Evolutionary conservation across 306 rosid genomes (phyloP).

Genomic region (Bauhinia variegata): DNA sequence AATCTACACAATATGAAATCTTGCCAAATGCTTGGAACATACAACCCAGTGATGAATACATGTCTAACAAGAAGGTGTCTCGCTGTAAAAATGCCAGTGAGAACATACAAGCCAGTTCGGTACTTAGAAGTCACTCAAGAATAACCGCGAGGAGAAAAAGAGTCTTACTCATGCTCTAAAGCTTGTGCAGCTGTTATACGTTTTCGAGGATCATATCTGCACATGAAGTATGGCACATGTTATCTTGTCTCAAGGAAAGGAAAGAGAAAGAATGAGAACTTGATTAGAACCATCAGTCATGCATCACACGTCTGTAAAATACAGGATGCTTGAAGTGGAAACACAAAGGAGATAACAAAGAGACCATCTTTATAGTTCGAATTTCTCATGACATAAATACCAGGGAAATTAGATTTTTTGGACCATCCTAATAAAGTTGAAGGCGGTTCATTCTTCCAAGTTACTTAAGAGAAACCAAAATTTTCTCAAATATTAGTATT

Average conservation of each 20-base stretch:
- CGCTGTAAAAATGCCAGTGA: constrained; percentile 25
- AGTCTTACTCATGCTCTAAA: constrained; percentile 87
- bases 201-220: constrained; percentile 96
- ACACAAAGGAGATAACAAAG: too few relatives aligned
- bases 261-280: not conserved
- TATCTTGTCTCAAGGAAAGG: constrained; percentile 15
- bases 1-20: not conserved
- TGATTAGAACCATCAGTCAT: too few relatives aligned
- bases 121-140: constrained; percentile 20
- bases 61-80: not conserved
- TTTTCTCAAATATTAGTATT: too few relatives aligned
- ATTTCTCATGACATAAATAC: too few relatives aligned
- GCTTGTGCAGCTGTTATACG: constrained; percentile 94
- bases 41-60: not conserved
- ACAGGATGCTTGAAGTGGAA: too few relatives aligned
- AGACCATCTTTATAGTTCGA: too few relatives aligned
- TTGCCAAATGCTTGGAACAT: not conserved
- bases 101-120: too few relatives aligned
- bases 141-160: constrained; percentile 14
- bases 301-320: too few relatives aligned
- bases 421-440: too few relatives aligned
- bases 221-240: constrained; percentile 26
- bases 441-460: too few relatives aligned
- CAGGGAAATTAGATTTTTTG: too few relatives aligned
- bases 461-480: too few relatives aligned